phyloP scores from a whole-genome alignment of 768 basidiomycete species.

The Agrocybe praecox region DNA sequence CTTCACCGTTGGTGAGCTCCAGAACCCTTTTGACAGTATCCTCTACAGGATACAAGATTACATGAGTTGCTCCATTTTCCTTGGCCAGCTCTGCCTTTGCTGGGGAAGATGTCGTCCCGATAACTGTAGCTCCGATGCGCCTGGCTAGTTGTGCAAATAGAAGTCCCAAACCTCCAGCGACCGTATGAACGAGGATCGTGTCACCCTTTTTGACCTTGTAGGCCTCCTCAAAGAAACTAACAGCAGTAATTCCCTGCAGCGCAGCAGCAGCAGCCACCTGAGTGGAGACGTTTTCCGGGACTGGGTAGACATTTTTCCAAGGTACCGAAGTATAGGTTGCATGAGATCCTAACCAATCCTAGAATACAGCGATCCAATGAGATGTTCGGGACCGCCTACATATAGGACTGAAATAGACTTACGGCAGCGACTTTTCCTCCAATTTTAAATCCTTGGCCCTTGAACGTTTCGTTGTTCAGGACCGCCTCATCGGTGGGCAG shows the following conservation, averaged over 20 bases:
- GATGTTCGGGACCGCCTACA: background rate
- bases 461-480: constrained; percentile 60
- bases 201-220: constrained; percentile 84
- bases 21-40: constrained; percentile 74
- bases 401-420: constrained; percentile 22
- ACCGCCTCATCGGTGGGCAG: constrained; percentile 70
- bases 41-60: constrained; percentile 79
- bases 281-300: constrained; percentile 65
- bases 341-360: constrained; percentile 55
- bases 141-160: constrained; percentile 70
- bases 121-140: constrained; percentile 81
- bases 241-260: constrained; percentile 78
- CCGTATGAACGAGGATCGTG: constrained; percentile 82
- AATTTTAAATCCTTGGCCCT: constrained; percentile 62
- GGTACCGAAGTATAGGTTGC: constrained; percentile 75
- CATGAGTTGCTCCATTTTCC: constrained; percentile 81
- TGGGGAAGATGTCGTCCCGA: constrained; percentile 87
- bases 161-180: constrained; percentile 87
- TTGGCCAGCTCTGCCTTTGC: constrained; percentile 86
- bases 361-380: background rate
- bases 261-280: constrained; percentile 66
- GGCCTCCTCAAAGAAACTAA: constrained; percentile 81
- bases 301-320: constrained; percentile 60
- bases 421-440: constrained; percentile 80
- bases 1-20: constrained; percentile 76